Percentiles rank a stretch among this genome's conserved stretches.
These are phyloP conservation scores for Cercospora sesami DNA, from an alignment of 2,329 filamentous ascomycete genomes.

Conservation along the genomic window DNA sequence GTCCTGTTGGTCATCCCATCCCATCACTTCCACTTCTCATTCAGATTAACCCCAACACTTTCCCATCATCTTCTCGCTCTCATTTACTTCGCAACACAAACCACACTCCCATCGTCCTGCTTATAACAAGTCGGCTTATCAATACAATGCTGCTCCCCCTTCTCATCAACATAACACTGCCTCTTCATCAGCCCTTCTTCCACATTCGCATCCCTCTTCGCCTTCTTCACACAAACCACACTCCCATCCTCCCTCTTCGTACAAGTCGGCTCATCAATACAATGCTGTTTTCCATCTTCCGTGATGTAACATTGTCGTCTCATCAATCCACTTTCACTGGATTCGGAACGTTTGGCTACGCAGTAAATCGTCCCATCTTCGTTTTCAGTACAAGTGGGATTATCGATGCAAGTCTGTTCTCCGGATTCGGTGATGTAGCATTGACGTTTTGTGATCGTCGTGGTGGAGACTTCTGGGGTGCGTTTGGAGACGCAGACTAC, in stretches of 20 bases:
- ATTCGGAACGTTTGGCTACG: not conserved
- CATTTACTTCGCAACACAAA: constrained; percentile 13
- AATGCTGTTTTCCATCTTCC: constrained; percentile 17
- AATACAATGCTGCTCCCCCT: constrained; percentile 16
- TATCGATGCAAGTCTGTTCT: constrained; percentile 18
- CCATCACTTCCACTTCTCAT: not conserved
- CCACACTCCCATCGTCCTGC: constrained; percentile 17
- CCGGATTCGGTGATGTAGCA: constrained; percentile 20
- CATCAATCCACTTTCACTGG: not conserved
- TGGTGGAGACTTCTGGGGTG: not conserved
- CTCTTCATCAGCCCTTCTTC: not conserved
- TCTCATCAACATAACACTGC: not conserved
- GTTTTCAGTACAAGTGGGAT: constrained; percentile 14
- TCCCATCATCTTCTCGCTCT: not conserved
- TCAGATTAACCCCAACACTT: not conserved
- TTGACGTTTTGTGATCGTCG: constrained; percentile 16
- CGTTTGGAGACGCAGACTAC: constrained; percentile 19
- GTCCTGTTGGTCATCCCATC: not conserved
- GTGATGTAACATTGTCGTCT: constrained; percentile 25
- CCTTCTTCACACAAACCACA: constrained; percentile 13
- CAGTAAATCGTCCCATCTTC: not conserved
- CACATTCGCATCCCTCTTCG: not conserved
- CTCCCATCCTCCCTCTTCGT: constrained; percentile 16
- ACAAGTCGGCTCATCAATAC: constrained; percentile 21
- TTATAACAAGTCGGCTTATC: constrained; percentile 15